These are phyloP conservation scores for Kwoniella sp. DNA, from an alignment of 768 basidiomycete genomes.

Conservation along the genomic window DNA sequence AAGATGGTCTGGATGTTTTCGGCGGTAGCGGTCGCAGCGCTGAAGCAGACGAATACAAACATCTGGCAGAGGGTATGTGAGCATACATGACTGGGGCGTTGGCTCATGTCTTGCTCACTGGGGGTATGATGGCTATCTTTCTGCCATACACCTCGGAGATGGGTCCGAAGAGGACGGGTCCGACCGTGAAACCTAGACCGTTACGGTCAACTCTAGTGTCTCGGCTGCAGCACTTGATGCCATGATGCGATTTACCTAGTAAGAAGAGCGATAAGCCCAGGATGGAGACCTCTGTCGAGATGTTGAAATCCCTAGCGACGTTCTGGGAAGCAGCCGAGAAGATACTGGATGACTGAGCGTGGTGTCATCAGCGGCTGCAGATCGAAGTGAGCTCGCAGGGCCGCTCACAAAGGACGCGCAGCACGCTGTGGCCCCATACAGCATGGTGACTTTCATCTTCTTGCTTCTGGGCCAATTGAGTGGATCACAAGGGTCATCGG, in stretches of 20 bases:
- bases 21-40: slow-evolving; percentile 48
- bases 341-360: slow-evolving; percentile 27
- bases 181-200: slow-evolving; percentile 16
- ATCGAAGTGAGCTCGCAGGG: neutral
- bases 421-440: slow-evolving; percentile 48
- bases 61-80: slow-evolving; percentile 1
- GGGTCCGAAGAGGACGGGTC: slow-evolving; percentile 44
- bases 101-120: slow-evolving; percentile 8
- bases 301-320: slow-evolving; percentile 36
- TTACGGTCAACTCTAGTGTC: slow-evolving; percentile 4
- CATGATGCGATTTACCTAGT: slow-evolving; percentile 18
- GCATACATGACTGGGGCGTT: neutral
- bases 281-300: slow-evolving; percentile 40
- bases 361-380: neutral
- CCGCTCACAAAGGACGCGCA: slow-evolving; percentile 44
- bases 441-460: slow-evolving; percentile 32
- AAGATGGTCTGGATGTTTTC: slow-evolving; percentile 49
- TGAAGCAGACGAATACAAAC: slow-evolving; percentile 49
- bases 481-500: slow-evolving; percentile 42
- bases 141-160: slow-evolving; percentile 47
- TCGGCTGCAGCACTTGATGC: neutral
- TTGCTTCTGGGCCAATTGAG: slow-evolving; percentile 39
- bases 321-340: slow-evolving; percentile 40
- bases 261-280: slow-evolving; percentile 41
- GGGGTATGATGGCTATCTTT: slow-evolving; percentile 32